Percentiles rank a stretch among this genome's conserved stretches.
Evolutionary conservation across 2,329 filamentous ascomycete genomes (phyloP).

Genomic region (Lachnum nothofagi): DNA sequence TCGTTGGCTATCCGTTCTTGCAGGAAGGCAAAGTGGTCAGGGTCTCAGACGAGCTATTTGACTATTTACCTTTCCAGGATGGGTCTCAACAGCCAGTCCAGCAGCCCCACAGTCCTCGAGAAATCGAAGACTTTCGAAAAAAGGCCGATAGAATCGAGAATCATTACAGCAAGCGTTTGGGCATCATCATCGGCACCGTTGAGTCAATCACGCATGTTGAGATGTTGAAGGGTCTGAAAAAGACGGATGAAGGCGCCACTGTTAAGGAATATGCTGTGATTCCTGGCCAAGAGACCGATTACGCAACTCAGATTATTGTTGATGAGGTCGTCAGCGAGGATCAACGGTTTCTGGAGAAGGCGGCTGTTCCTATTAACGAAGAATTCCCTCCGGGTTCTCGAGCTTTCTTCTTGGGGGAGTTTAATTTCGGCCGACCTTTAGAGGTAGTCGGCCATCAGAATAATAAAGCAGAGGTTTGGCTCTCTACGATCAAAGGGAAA

Average conservation of each 20-base stretch:
- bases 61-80: slow-evolving; percentile 67
- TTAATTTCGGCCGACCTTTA: slow-evolving; percentile 85
- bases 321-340: slow-evolving; percentile 88
- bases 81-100: slow-evolving; percentile 58
- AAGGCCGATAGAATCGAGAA: slow-evolving; percentile 80
- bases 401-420: slow-evolving; percentile 92
- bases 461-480: slow-evolving; percentile 71
- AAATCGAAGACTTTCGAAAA: slow-evolving; percentile 77
- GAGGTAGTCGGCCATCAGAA: slow-evolving; percentile 70
- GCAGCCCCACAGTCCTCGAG: slow-evolving; percentile 65
- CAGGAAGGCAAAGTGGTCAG: slow-evolving; percentile 86
- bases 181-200: slow-evolving; percentile 77
- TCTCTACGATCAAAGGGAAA: slow-evolving; percentile 66
- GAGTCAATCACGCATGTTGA: slow-evolving; percentile 89
- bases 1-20: slow-evolving; percentile 90
- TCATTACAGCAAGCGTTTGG: slow-evolving; percentile 84
- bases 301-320: slow-evolving; percentile 85
- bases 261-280: slow-evolving; percentile 90
- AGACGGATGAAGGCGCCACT: slow-evolving; percentile 84
- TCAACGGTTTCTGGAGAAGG: slow-evolving; percentile 84
- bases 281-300: slow-evolving; percentile 79
- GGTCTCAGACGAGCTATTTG: slow-evolving; percentile 90
- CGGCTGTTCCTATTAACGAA: slow-evolving; percentile 80
- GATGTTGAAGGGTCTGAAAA: slow-evolving; percentile 84
- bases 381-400: slow-evolving; percentile 81